A percentile compares a stretch with the other conserved stretches of the same genome.
These are phyloP conservation scores for Hanseniaspora singularis DNA, from an alignment of 805 yeast genomes.

Conservation along the genomic window DNA sequence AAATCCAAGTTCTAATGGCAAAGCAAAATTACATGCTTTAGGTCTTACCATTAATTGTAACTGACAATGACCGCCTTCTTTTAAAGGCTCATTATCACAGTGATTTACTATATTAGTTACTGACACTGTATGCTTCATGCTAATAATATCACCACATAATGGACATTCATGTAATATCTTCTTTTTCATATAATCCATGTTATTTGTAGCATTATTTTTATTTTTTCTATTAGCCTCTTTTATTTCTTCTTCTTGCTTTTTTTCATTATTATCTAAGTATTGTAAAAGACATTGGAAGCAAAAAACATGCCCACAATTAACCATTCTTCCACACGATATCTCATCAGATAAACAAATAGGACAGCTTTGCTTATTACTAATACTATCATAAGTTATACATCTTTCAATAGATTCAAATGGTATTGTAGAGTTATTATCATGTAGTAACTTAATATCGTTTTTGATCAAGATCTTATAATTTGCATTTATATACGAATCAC, in stretches of 20 bases:
- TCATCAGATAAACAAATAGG: slow-evolving; percentile 83
- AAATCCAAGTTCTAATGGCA: slow-evolving; percentile 39
- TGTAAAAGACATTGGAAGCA: slow-evolving; percentile 74
- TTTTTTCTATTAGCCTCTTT: background rate
- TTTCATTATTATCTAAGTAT: slow-evolving; percentile 44
- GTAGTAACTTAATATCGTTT: slow-evolving; percentile 41
- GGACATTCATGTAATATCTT: slow-evolving; percentile 66
- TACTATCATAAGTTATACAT: slow-evolving; percentile 20
- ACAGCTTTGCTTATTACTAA: slow-evolving; percentile 61
- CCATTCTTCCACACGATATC: slow-evolving; percentile 89
- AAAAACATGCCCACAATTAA: slow-evolving; percentile 84
- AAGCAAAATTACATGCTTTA: slow-evolving; percentile 28
- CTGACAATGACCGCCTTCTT: slow-evolving; percentile 40
- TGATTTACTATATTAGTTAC: slow-evolving; percentile 31
- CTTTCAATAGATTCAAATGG: slow-evolving; percentile 36
- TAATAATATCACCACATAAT: slow-evolving; percentile 51
- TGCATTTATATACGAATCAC: slow-evolving; percentile 66
- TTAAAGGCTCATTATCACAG: slow-evolving; percentile 39
- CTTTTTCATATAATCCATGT: slow-evolving; percentile 17
- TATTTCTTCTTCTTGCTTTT: slow-evolving; percentile 23
- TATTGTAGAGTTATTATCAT: slow-evolving; percentile 56
- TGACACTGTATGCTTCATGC: slow-evolving; percentile 44
- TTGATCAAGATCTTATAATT: slow-evolving; percentile 75
- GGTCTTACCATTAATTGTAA: slow-evolving; percentile 56
- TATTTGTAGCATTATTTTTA: slow-evolving; percentile 8